Evolutionary conservation across 345 rosid species (phyloP).

Genomic region (Linum usitatissimum): DNA sequence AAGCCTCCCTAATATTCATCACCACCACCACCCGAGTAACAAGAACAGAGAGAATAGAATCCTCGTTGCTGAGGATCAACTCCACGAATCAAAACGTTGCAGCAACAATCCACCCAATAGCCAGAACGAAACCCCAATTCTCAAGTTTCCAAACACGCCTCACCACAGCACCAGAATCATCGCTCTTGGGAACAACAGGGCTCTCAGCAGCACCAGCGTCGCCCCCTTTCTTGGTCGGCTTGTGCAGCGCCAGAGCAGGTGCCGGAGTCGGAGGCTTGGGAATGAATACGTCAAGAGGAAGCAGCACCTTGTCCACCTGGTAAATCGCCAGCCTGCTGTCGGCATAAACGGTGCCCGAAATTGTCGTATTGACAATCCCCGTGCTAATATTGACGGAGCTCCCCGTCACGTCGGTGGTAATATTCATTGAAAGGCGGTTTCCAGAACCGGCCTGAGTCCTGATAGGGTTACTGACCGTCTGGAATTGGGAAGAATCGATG

Average conservation of each 20-base stretch:
- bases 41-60: background rate
- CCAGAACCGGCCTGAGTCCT: slow-evolving; percentile 15
- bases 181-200: slow-evolving; percentile 16
- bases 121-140: background rate
- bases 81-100: background rate
- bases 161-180: slow-evolving; percentile 15
- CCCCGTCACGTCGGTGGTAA: background rate
- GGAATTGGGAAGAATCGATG: slow-evolving; percentile 24
- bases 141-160: background rate
- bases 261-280: slow-evolving; percentile 24
- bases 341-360: slow-evolving; percentile 14
- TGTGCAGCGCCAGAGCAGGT: slow-evolving; percentile 22
- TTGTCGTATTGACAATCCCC: background rate
- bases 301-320: slow-evolving; percentile 38
- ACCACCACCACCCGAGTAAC: too few relatives aligned
- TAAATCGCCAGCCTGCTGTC: slow-evolving; percentile 35
- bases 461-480: slow-evolving; percentile 32
- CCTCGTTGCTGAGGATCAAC: background rate
- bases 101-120: background rate
- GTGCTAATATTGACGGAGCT: slow-evolving; percentile 1
- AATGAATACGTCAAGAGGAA: slow-evolving; percentile 32
- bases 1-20: too few relatives aligned
- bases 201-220: slow-evolving; percentile 7
- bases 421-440: background rate
- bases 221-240: slow-evolving; percentile 21